phyloP scores from a whole-genome alignment of 306 rosid species.

The Rosa rugosa region DNA sequence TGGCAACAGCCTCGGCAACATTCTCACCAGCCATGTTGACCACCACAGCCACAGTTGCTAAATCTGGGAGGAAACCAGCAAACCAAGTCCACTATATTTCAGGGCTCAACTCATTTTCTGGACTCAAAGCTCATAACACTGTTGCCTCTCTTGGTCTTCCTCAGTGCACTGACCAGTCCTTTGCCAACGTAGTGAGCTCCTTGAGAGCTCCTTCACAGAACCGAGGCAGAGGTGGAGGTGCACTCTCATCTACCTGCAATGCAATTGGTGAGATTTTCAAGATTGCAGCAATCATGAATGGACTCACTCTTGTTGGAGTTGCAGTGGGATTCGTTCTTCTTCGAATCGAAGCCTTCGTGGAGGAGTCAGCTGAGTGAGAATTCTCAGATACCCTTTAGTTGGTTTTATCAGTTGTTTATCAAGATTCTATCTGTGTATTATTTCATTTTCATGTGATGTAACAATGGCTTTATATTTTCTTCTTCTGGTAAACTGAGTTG shows the following conservation, averaged over 20 bases:
- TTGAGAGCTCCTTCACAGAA: conserved; percentile 50
- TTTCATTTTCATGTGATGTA: conserved; percentile 35
- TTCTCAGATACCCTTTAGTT: not conserved
- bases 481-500: not conserved
- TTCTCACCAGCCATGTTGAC: conserved; percentile 47
- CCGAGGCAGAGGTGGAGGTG: conserved; percentile 52
- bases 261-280: conserved; percentile 79
- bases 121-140: conserved; percentile 59
- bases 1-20: conserved; percentile 62
- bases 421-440: conserved; percentile 21
- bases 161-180: conserved; percentile 47
- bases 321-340: conserved; percentile 91
- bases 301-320: conserved; percentile 68
- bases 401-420: conserved; percentile 15
- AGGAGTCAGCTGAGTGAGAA: conserved; percentile 54
- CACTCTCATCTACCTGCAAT: conserved; percentile 60
- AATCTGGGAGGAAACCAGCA: conserved; percentile 31
- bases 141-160: conserved; percentile 60
- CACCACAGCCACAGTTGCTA: conserved; percentile 33
- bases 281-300: conserved; percentile 72
- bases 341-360: conserved; percentile 66
- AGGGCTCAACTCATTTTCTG: conserved; percentile 56
- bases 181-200: conserved; percentile 63
- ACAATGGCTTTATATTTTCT: conserved; percentile 6
- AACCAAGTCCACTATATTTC: conserved; percentile 42